Evolutionary conservation across 1,284 basidiomycete species (phyloP), one percentile per base, ranked within the genome.

Genomic region (Cutaneotrichosporon dermatis): DNA sequence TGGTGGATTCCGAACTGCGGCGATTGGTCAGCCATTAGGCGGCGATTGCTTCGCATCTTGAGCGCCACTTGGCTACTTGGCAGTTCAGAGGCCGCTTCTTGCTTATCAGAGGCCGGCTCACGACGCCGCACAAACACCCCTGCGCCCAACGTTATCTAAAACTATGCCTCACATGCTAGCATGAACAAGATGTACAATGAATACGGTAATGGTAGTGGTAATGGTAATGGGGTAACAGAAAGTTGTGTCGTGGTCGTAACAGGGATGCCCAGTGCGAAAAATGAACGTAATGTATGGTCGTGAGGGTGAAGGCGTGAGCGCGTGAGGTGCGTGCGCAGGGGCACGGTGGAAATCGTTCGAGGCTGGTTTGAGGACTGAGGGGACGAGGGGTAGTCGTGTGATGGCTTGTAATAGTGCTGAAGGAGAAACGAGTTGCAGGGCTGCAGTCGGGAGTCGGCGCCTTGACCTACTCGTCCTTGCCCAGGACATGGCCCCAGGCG

Each of bases 401-500:
- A 34, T 25, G 25, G 25, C 13, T 39, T 15, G 25, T 25, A 25
- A 25, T 25, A 25, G 25, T 25, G 25, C 25, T 51, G 39, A 36
- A 25, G 39, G 9, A 12, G 34, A 34, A 33, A 25, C 25, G 25
- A 25, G 25, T 25, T 25, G 25, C 25, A 25, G 25, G 46, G 25
- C 15, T 9, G 16, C 6, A 11, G 44, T 16, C 5, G 44, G n/a
- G 45, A 4, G 12, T 40, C 39, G 8, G 39, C 12, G 39, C 12
- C 39, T 40, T 12, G 12, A 36, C 34, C 50, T 51, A 42, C 13
- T 51, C 37, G 10, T 12, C n/a, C 11, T 51, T 51, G 50, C 53
- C 43, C 13, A 54, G 36, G 16, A 55, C n/a, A n/a, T 48, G 37
- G 36, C 45, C 66, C 68, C 66, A 69, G 15, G 63, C 65, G 8